Evolutionary conservation across 805 yeast species (phyloP).

Genomic region (Candida quercuum): DNA sequence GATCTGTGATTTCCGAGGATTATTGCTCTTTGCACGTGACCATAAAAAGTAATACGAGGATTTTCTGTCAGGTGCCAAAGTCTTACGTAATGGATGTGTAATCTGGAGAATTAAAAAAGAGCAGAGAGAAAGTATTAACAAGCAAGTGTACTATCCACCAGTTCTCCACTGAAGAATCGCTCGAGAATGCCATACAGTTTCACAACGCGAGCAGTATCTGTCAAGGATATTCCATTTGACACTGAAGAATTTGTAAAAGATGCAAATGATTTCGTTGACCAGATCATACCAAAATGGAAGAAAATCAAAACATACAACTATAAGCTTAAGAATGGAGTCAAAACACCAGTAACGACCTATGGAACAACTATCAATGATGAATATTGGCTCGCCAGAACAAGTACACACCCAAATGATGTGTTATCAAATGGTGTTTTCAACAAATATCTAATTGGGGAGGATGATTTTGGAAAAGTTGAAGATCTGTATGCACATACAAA

Average conservation of each 20-base stretch:
- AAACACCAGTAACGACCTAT: slow-evolving; percentile 28
- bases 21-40: too few relatives aligned
- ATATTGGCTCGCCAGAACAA: slow-evolving; percentile 30
- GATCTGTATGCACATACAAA: slow-evolving; percentile 27
- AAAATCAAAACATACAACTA: slow-evolving; percentile 27
- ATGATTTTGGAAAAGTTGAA: slow-evolving; percentile 10
- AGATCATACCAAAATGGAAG: slow-evolving; percentile 25
- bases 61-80: too few relatives aligned
- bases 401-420: too few relatives aligned
- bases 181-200: slow-evolving; percentile 13
- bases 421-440: too few relatives aligned
- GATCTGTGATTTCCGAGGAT: too few relatives aligned
- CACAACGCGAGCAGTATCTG: slow-evolving; percentile 10
- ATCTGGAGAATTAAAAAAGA: too few relatives aligned
- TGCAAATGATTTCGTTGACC: slow-evolving; percentile 22
- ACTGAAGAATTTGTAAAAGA: slow-evolving; percentile 13
- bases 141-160: too few relatives aligned
- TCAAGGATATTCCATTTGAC: slow-evolving; percentile 14
- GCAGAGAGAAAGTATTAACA: too few relatives aligned
- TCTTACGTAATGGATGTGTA: too few relatives aligned
- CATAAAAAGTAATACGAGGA: too few relatives aligned
- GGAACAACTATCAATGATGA: slow-evolving; percentile 23
- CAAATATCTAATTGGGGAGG: slow-evolving; percentile 27
- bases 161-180: too few relatives aligned
- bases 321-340: slow-evolving; percentile 19